Percentiles rank a stretch among this genome's conserved stretches.
Conservation (phyloP, 441 rosid genomes). For the Adansonia madagascariensis region DNA sequence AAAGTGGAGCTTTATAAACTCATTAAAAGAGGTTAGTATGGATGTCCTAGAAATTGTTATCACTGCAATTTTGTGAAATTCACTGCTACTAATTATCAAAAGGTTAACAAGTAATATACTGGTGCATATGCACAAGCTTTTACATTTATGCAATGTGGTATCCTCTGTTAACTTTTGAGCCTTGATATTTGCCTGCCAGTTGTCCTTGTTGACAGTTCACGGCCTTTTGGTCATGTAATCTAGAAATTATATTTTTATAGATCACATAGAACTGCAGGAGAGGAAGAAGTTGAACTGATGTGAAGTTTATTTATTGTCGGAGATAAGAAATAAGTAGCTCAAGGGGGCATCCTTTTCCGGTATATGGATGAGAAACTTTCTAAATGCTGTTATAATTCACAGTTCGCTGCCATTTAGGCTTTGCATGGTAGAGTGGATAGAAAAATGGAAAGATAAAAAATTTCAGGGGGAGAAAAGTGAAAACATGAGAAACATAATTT, state of each 20-base stretch:
- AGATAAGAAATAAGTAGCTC: background rate
- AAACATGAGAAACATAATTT: too few species aligned
- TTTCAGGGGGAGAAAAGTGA: too few species aligned
- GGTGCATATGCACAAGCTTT: background rate
- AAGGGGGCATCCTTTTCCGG: background rate
- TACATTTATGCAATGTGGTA: background rate
- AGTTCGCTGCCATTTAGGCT: background rate
- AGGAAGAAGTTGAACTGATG: background rate
- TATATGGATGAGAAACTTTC: background rate
- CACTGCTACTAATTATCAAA: constrained; percentile 3
- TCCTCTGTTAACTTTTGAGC: background rate
- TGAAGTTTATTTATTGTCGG: background rate
- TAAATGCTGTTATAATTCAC: background rate
- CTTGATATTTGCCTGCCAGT: background rate
- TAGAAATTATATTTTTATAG: background rate
- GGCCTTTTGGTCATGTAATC: background rate
- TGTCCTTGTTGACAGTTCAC: background rate
- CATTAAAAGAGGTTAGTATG: constrained; percentile 82
- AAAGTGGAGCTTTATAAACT: constrained; percentile 93
- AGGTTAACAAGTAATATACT: background rate
- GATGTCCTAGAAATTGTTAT: constrained; percentile 3
- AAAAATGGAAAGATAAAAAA: too few species aligned
- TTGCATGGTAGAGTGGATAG: too few species aligned
- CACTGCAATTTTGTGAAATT: background rate
- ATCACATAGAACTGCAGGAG: background rate